Evolutionary conservation across 2,329 filamentous ascomycete species (phyloP).

Genomic region (Alternaria triticina): DNA sequence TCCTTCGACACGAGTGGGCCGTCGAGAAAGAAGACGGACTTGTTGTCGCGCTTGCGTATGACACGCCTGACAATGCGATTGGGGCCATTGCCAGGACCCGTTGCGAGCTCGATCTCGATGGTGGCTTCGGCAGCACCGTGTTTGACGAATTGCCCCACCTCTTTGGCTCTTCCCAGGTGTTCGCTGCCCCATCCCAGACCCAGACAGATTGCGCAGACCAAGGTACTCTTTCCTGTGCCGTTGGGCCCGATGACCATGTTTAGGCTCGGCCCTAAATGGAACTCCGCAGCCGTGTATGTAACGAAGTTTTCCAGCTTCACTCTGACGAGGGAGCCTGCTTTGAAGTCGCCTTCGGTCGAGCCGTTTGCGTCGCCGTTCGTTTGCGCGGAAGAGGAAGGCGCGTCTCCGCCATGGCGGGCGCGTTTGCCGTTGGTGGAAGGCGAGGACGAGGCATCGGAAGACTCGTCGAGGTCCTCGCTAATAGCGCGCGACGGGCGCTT

Average conservation of each 20-base stretch:
- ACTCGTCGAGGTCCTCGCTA: slow-evolving; percentile 30
- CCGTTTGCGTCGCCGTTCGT: slow-evolving; percentile 4
- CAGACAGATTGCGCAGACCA: slow-evolving; percentile 95
- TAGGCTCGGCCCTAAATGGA: slow-evolving; percentile 86
- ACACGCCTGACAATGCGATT: slow-evolving; percentile 79
- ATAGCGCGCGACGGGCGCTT: slow-evolving; percentile 31
- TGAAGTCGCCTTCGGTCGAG: slow-evolving; percentile 27
- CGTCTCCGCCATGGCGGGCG: slow-evolving; percentile 37
- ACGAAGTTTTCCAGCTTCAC: slow-evolving; percentile 90
- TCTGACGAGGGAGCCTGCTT: slow-evolving; percentile 85
- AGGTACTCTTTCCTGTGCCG: slow-evolving; percentile 94
- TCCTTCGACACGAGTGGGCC: slow-evolving; percentile 66
- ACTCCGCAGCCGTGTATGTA: slow-evolving; percentile 91
- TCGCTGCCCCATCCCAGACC: slow-evolving; percentile 78
- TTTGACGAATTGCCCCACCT: slow-evolving; percentile 90
- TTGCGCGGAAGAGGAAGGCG: slow-evolving; percentile 27
- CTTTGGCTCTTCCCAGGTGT: slow-evolving; percentile 83
- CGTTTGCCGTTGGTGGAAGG: slow-evolving; percentile 40
- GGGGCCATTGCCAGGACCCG: slow-evolving; percentile 57
- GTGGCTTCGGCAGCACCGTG: slow-evolving; percentile 77
- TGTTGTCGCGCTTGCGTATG: slow-evolving; percentile 84
- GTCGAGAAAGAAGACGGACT: slow-evolving; percentile 79
- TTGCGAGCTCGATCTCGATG: slow-evolving; percentile 90
- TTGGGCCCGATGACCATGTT: slow-evolving; percentile 99
- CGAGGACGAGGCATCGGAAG: slow-evolving; percentile 28